phyloP scores from a whole-genome alignment of 1,284 basidiomycete species.

The Sanguinoderma infundibulare region DNA sequence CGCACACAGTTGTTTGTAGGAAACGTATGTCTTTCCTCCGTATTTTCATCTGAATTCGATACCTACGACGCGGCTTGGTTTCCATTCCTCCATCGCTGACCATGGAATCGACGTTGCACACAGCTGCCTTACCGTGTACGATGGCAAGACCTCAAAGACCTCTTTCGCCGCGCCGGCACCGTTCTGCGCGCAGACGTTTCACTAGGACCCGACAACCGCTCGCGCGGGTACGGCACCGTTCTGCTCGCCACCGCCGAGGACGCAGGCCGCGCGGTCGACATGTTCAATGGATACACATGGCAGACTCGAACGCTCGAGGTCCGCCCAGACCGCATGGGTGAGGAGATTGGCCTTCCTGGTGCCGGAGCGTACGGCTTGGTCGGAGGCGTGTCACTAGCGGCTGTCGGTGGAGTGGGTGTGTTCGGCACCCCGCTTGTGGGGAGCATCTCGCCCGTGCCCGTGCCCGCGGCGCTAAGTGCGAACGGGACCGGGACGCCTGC shows the following conservation, averaged over 20 bases:
- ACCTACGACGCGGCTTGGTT: no score
- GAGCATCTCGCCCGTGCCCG: constrained; percentile 14
- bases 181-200: constrained; percentile 95
- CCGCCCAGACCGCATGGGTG: constrained; percentile 78
- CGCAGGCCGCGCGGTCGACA: constrained; percentile 86
- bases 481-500: constrained; percentile 11
- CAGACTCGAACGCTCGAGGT: constrained; percentile 91
- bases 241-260: constrained; percentile 91
- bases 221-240: constrained; percentile 92
- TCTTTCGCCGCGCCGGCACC: constrained; percentile 94
- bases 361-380: constrained; percentile 23
- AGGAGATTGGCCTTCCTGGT: constrained; percentile 48
- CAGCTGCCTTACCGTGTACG: constrained; percentile 90
- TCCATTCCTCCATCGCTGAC: background rate
- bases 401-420: constrained; percentile 12
- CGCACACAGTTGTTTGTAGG: constrained; percentile 91
- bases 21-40: constrained; percentile 60
- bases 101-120: background rate
- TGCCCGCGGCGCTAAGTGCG: constrained; percentile 7
- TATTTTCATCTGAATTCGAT: constrained; percentile 8
- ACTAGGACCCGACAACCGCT: constrained; percentile 90
- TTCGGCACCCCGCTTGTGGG: constrained; percentile 17
- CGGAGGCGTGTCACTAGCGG: background rate
- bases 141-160: constrained; percentile 98
- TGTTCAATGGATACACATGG: constrained; percentile 93